These are phyloP conservation scores for Ceratobasidium sp. DNA, from an alignment of 1,284 basidiomycete genomes.

Conservation along the genomic window DNA sequence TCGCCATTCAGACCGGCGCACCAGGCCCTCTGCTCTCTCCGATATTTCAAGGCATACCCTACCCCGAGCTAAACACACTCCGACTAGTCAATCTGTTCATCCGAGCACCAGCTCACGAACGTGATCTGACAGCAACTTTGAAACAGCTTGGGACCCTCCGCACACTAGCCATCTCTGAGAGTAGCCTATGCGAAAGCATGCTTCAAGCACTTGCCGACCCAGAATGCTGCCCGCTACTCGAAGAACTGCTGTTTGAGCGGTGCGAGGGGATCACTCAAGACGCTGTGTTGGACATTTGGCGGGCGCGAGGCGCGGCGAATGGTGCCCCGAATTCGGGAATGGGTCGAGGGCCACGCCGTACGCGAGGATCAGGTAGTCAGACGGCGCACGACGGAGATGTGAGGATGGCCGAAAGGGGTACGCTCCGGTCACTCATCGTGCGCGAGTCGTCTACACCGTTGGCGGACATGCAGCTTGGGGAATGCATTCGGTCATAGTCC, in stretches of 20 bases:
- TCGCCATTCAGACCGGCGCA: conserved; percentile 7
- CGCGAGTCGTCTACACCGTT: conserved; percentile 29
- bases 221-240: conserved; percentile 15
- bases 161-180: conserved; percentile 13
- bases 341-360: conserved; percentile 1
- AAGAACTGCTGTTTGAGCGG: conserved; percentile 26
- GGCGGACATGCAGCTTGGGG: conserved; percentile 29
- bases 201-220: conserved; percentile 24
- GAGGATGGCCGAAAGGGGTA: not conserved
- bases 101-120: not conserved
- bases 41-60: conserved; percentile 23
- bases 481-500: not conserved
- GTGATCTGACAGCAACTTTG: conserved; percentile 6
- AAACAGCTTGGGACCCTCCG: conserved; percentile 8
- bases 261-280: conserved; percentile 23
- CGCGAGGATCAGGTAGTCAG: not conserved
- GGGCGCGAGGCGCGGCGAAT: not conserved
- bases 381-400: not conserved
- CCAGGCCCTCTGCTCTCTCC: not conserved
- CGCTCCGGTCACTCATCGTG: conserved; percentile 14
- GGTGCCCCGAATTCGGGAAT: not conserved
- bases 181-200: conserved; percentile 21
- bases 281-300: conserved; percentile 20
- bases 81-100: conserved; percentile 20
- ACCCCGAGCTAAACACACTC: conserved; percentile 23